These are phyloP conservation scores for Curvularia eragrostidis DNA, from an alignment of 2,329 filamentous ascomycete genomes.

Conservation along the genomic window DNA sequence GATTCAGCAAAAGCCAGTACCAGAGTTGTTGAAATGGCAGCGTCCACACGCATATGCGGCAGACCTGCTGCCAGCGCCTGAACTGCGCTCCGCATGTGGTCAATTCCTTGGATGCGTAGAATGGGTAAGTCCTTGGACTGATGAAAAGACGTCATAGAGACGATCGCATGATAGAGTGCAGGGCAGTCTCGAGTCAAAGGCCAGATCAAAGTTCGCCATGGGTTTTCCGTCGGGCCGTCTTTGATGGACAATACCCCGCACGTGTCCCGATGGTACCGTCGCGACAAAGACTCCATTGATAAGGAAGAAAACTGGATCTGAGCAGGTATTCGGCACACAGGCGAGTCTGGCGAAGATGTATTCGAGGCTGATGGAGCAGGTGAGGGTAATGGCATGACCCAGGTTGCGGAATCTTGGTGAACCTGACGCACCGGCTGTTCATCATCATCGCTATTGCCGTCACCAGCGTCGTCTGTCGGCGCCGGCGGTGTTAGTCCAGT, in stretches of 20 bases:
- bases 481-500: conserved; percentile 38
- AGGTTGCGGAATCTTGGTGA: conserved; percentile 41
- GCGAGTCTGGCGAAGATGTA: conserved; percentile 41
- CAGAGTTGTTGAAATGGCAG: conserved; percentile 72
- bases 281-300: conserved; percentile 67
- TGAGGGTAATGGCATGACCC: conserved; percentile 50
- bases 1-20: conserved; percentile 73
- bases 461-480: conserved; percentile 34
- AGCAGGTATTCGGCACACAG: conserved; percentile 39
- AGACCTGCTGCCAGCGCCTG: conserved; percentile 65
- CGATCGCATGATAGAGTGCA: conserved; percentile 71
- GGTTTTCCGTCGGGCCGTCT: conserved; percentile 72
- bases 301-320: conserved; percentile 58
- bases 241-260: conserved; percentile 75
- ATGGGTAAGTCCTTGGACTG: conserved; percentile 64
- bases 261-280: conserved; percentile 69
- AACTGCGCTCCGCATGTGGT: conserved; percentile 72
- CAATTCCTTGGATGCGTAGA: conserved; percentile 68
- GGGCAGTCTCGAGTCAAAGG: conserved; percentile 69
- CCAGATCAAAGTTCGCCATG: conserved; percentile 75
- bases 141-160: conserved; percentile 74
- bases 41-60: conserved; percentile 68
- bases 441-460: conserved; percentile 53
- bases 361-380: conserved; percentile 47
- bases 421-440: conserved; percentile 61